Evolutionary conservation across 352 stramenopile genomes (phyloP).

Genomic region (Phytophthora pini): DNA sequence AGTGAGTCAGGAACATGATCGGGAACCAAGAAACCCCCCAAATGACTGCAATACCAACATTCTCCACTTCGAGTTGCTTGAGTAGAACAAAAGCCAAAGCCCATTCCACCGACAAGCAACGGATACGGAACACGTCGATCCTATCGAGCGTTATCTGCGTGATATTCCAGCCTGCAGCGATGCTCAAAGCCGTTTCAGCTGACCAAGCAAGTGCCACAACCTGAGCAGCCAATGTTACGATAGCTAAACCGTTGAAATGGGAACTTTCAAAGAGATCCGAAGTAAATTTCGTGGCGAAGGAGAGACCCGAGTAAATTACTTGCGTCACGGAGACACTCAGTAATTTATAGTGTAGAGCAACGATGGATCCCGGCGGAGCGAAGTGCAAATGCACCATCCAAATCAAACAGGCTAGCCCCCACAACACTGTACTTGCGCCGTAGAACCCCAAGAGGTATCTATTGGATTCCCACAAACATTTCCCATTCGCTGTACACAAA

Average conservation of each 20-base stretch:
- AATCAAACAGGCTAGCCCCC: conserved; percentile 29
- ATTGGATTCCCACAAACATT: conserved; percentile 37
- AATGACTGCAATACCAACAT: conserved; percentile 52
- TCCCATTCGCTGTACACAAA: conserved; percentile 44
- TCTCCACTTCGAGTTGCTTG: conserved; percentile 47
- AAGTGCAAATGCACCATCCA: conserved; percentile 52
- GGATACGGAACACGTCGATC: conserved; percentile 58
- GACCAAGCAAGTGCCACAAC: conserved; percentile 44
- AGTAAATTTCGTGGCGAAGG: conserved; percentile 42
- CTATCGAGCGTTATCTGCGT: conserved; percentile 45
- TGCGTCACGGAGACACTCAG: conserved; percentile 44
- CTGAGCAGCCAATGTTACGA: conserved; percentile 46
- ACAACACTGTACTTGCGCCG: conserved; percentile 38
- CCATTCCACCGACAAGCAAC: conserved; percentile 53
- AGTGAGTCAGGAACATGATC: conserved; percentile 64
- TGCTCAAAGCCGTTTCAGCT: conserved; percentile 49
- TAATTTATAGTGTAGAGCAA: conserved; percentile 59
- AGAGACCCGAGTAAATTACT: conserved; percentile 39
- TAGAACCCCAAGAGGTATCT: conserved; percentile 42
- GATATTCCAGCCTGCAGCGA: conserved; percentile 73
- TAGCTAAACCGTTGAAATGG: conserved; percentile 41
- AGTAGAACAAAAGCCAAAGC: conserved; percentile 49
- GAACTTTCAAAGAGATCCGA: conserved; percentile 37
- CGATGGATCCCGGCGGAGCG: conserved; percentile 35
- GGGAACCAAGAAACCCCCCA: conserved; percentile 60